Evolutionary conservation across 2,329 filamentous ascomycete genomes (phyloP), one percentile per base, ranked within the genome.

Genomic region (Trichoderma hamatum): DNA sequence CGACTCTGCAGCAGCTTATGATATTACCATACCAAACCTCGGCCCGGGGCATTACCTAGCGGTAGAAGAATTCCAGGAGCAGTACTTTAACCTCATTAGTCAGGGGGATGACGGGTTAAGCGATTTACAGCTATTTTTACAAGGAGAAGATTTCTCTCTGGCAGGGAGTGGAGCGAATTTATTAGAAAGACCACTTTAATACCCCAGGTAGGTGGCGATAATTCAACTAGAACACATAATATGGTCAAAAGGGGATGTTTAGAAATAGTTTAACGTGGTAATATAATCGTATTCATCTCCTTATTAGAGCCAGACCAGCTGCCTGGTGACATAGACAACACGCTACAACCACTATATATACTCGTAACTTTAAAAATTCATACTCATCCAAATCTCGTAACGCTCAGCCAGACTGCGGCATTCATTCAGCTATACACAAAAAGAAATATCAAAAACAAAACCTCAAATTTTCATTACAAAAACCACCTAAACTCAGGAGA

Each of bases 401-500:
- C 32, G 54, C 39, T 43, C 36, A 51, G 34, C 63, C 49, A 68
- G 39, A 24, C 21, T 24, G 9, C 26, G 28, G 51, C 36, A 43
- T 43, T 55, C 21, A 14, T 13, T 55, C 32, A 32, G 63, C 36
- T 11, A 30, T 14, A 61, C 11, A 30, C 30, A 21, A 61, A 32
- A 13, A 34, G 28, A 30, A 55, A 14, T 21, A n/a, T 43, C 16
- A 26, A 64, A 51, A 43, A 54, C 49, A 14, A 34, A 54, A 36
- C 21, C 6, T 13, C 26, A 60, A 43, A 26, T 30, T 34, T 36
- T 19, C 34, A 19, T 72, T 74, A 81, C 59, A 81, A 72, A 72
- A 86, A 86, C 85, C 85, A 87, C 3, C 85, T 78, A 70, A 86
- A 87, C 32, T 85, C 81, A 3, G 77, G 75, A 14, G 77, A 79